Evolutionary conservation across 2,329 filamentous ascomycete genomes (phyloP).

Genomic region (Sporothrix euskadiensis): DNA sequence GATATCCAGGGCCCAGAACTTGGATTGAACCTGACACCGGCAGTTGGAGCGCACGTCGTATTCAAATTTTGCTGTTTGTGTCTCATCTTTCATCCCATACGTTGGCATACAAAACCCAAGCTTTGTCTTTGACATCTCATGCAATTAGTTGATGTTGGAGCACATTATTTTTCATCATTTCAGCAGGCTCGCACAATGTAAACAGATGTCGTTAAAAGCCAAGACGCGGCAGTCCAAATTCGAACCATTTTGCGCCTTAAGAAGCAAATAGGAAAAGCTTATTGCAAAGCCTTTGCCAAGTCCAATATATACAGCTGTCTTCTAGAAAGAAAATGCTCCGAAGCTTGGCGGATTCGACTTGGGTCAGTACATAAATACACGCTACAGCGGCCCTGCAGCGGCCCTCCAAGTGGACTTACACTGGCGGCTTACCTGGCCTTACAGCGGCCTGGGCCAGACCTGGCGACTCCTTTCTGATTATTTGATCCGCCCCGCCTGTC

Average conservation of each 20-base stretch:
- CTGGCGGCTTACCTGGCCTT: neutral
- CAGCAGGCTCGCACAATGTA: too few species aligned
- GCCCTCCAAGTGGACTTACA: neutral
- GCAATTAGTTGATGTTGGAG: neutral
- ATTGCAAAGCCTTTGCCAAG: neutral
- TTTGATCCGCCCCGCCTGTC: neutral
- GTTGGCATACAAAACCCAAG: neutral
- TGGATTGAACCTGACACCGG: neutral
- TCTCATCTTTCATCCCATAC: neutral
- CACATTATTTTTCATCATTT: neutral
- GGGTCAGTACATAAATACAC: neutral
- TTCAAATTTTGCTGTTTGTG: neutral
- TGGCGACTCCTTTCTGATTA: neutral
- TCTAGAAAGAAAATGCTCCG: neutral
- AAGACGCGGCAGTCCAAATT: neutral
- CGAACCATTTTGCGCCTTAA: neutral
- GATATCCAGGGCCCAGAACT: neutral
- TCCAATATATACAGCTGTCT: neutral
- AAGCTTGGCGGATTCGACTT: neutral
- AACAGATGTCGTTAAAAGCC: neutral
- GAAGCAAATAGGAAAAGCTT: slow-evolving; percentile 7
- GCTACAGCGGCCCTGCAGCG: neutral
- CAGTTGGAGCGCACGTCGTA: neutral
- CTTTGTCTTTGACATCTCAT: neutral
- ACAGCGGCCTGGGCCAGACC: neutral